phyloP scores from a whole-genome alignment of 306 rosid genomes.

The Arachis hypogaea region DNA sequence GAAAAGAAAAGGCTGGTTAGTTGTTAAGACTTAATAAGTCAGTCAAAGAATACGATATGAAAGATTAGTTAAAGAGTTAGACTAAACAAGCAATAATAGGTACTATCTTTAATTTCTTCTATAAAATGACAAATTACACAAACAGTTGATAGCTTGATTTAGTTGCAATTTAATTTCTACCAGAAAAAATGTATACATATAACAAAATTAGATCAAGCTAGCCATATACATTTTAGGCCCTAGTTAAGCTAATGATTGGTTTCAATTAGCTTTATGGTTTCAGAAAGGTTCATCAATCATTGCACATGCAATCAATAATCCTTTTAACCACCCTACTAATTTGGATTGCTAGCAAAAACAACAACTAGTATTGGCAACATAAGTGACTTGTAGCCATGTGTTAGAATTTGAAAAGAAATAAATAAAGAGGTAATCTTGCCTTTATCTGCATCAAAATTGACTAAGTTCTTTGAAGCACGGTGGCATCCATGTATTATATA shows the following conservation, averaged over 20 bases:
- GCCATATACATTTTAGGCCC: constrained; percentile 53
- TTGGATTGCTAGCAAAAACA: constrained; percentile 21
- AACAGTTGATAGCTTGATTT: constrained; percentile 47
- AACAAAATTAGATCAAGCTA: constrained; percentile 32
- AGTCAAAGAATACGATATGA: constrained; percentile 33
- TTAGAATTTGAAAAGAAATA: no score
- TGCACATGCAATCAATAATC: constrained; percentile 89
- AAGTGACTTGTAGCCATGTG: no score
- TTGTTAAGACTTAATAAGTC: constrained; percentile 8
- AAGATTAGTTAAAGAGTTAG: constrained; percentile 4
- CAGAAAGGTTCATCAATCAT: constrained; percentile 59
- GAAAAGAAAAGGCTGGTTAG: constrained; percentile 4
- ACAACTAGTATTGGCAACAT: background rate
- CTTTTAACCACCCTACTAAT: constrained; percentile 50
- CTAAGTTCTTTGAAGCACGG: constrained; percentile 37
- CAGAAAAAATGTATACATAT: constrained; percentile 1
- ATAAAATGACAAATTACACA: constrained; percentile 47
- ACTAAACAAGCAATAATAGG: constrained; percentile 34
- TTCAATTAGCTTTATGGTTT: background rate
- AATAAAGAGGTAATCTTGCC: no score
- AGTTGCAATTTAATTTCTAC: constrained; percentile 27
- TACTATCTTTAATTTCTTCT: constrained; percentile 33
- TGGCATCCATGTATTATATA: constrained; percentile 49
- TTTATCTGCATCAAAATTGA: no score
- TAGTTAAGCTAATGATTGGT: constrained; percentile 55